phyloP scores from a whole-genome alignment of 805 yeast genomes.

The Torulaspora franciscae region DNA sequence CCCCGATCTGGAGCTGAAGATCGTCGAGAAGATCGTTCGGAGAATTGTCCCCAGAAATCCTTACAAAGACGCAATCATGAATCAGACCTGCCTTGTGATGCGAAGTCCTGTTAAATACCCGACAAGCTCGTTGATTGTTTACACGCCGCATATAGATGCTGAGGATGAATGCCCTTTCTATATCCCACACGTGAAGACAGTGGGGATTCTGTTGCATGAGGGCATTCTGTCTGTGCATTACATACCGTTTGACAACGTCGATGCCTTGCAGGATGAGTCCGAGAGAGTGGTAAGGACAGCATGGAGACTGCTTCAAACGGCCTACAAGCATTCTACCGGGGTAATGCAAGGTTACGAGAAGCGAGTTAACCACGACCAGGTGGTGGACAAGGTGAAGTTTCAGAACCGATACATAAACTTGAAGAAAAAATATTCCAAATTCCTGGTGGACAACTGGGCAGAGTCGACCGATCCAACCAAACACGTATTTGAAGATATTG shows the following conservation, averaged over 20 bases:
- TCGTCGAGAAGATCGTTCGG: constrained; percentile 59
- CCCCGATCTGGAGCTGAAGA: constrained; percentile 23
- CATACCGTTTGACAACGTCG: constrained; percentile 49
- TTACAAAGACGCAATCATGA: constrained; percentile 71
- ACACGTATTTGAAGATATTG: constrained; percentile 94
- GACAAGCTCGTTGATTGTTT: constrained; percentile 54
- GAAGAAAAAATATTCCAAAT: constrained; percentile 75
- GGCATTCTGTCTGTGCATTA: constrained; percentile 65
- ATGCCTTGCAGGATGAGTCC: constrained; percentile 33
- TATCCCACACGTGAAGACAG: constrained; percentile 77
- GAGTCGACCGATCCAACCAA: constrained; percentile 92
- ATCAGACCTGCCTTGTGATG: constrained; percentile 72
- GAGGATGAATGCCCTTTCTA: constrained; percentile 74
- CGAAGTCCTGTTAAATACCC: constrained; percentile 23
- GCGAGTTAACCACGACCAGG: constrained; percentile 80
- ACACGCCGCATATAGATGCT: constrained; percentile 66
- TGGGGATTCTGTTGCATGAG: constrained; percentile 57
- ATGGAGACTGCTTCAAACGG: constrained; percentile 69
- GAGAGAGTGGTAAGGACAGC: constrained; percentile 81
- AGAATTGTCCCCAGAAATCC: constrained; percentile 91
- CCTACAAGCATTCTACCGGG: constrained; percentile 78
- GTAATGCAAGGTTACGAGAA: constrained; percentile 80
- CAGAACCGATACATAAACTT: constrained; percentile 76
- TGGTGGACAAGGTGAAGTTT: constrained; percentile 75
- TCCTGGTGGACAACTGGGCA: constrained; percentile 76